Conservation (phyloP, 2,329 filamentous ascomycete species). For the Colletotrichum gigasporum region DNA sequence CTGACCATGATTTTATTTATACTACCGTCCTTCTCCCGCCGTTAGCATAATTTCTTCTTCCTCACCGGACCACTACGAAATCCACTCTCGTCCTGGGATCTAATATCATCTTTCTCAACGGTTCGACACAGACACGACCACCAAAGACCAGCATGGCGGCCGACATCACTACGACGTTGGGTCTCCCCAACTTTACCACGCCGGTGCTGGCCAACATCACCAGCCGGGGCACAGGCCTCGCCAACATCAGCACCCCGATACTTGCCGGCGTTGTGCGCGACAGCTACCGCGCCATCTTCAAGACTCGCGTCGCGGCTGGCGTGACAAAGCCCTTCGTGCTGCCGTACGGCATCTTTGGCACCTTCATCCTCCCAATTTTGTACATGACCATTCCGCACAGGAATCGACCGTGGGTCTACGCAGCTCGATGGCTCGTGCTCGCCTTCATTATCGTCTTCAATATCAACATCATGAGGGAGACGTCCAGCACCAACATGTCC, state of each 20-base stretch:
- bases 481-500: slow-evolving; percentile 62
- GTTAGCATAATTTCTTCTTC: neutral
- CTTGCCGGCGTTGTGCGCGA: slow-evolving; percentile 35
- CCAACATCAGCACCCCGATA: slow-evolving; percentile 24
- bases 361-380: slow-evolving; percentile 58
- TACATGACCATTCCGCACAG: slow-evolving; percentile 67
- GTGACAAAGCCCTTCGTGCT: slow-evolving; percentile 58
- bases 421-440: slow-evolving; percentile 59
- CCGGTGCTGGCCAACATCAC: slow-evolving; percentile 15
- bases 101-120: neutral
- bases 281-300: slow-evolving; percentile 49
- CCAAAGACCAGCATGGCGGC: slow-evolving; percentile 19
- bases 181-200: slow-evolving; percentile 12
- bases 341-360: slow-evolving; percentile 59
- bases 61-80: neutral
- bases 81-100: neutral
- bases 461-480: slow-evolving; percentile 47
- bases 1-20: slow-evolving; percentile 20
- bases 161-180: slow-evolving; percentile 12
- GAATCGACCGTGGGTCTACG: slow-evolving; percentile 59
- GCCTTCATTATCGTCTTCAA: slow-evolving; percentile 54
- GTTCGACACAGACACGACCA: neutral
- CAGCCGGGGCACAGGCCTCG: slow-evolving; percentile 7
- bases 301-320: slow-evolving; percentile 47
- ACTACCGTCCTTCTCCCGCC: neutral